These are phyloP conservation scores for Penicillium flavigenum DNA, from an alignment of 495 filamentous ascomycete genomes.

Conservation along the genomic window DNA sequence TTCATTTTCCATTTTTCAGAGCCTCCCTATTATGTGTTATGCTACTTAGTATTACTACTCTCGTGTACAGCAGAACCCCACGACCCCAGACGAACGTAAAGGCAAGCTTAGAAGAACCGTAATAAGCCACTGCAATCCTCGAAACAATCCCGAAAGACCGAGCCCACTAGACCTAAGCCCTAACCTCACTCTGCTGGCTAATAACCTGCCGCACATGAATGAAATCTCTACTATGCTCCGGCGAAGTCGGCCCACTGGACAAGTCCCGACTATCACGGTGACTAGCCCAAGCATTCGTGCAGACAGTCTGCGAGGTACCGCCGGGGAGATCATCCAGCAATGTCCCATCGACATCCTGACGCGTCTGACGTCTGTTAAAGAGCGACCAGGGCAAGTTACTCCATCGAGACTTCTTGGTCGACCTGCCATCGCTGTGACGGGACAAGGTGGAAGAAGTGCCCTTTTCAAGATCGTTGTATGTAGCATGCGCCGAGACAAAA, in stretches of 20 bases:
- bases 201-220: conserved; percentile 45
- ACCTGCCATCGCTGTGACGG: background rate
- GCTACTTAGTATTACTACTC: background rate
- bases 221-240: conserved; percentile 18
- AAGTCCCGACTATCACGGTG: conserved; percentile 28
- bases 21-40: background rate
- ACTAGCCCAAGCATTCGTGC: conserved; percentile 44
- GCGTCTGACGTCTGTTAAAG: conserved; percentile 14
- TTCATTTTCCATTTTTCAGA: too few relatives aligned
- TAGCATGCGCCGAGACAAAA: background rate
- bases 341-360: conserved; percentile 12
- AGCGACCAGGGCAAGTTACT: conserved; percentile 14
- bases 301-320: conserved; percentile 28
- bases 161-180: conserved; percentile 20
- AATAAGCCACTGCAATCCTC: background rate
- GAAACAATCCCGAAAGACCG: background rate
- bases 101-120: background rate
- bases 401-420: conserved; percentile 18
- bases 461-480: conserved; percentile 31
- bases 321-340: conserved; percentile 23
- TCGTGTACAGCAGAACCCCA: background rate
- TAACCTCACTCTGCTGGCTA: conserved; percentile 39
- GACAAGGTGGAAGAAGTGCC: conserved; percentile 7
- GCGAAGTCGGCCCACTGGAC: conserved; percentile 2
- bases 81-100: background rate